phyloP scores from a whole-genome alignment of 176 grass and related monocot genomes.

The Elaeis guineensis region DNA sequence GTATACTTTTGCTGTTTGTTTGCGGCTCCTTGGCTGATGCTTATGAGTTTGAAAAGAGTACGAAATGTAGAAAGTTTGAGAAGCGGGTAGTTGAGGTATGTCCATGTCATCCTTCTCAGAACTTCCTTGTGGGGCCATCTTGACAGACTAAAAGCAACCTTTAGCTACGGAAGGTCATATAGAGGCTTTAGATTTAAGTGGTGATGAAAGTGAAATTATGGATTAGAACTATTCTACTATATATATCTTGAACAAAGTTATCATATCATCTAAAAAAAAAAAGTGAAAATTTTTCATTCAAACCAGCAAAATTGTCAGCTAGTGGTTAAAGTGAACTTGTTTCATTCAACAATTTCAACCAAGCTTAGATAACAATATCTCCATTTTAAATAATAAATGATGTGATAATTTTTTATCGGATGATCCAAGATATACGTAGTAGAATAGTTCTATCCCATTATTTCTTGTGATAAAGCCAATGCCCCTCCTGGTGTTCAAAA shows the following conservation, averaged over 20 bases:
- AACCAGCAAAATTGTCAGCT: too few relatives aligned
- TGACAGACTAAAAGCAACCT: constrained; percentile 24
- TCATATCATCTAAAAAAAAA: too few relatives aligned
- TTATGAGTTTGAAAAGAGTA: constrained; percentile 3
- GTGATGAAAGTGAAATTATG: background rate
- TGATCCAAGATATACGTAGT: too few relatives aligned
- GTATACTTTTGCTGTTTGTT: constrained; percentile 9
- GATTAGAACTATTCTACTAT: too few relatives aligned
- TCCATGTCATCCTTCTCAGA: constrained; percentile 11
- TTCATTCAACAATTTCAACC: too few relatives aligned
- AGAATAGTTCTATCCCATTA: too few relatives aligned
- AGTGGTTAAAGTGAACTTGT: too few relatives aligned
- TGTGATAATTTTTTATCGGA: too few relatives aligned
- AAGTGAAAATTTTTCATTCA: too few relatives aligned
- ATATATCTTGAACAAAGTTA: too few relatives aligned
- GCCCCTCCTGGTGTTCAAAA: background rate
- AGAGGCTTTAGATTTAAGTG: constrained; percentile 23
- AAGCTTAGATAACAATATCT: too few relatives aligned
- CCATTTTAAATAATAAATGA: too few relatives aligned
- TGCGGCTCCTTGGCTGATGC: constrained; percentile 12
- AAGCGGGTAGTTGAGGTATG: constrained; percentile 12
- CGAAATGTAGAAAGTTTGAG: constrained; percentile 13
- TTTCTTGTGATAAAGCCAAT: background rate
- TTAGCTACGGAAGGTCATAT: background rate
- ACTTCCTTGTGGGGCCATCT: constrained; percentile 9